phyloP scores from a whole-genome alignment of 495 filamentous ascomycete genomes.

The Corynascus novoguineensis region DNA sequence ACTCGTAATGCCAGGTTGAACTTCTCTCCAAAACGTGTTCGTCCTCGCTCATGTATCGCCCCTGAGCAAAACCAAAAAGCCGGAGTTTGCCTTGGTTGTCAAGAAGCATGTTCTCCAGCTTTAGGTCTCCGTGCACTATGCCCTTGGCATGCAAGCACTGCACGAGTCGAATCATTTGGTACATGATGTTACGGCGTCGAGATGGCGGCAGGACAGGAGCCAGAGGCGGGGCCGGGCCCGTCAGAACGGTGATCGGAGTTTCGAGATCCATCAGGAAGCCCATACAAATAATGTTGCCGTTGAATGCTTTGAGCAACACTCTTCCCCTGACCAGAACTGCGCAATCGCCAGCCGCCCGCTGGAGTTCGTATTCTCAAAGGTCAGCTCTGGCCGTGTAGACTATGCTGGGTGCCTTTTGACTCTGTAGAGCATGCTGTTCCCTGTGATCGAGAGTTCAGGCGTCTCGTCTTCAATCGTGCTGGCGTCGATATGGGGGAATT shows the following conservation, averaged over 20 bases:
- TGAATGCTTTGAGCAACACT: slow-evolving; percentile 1
- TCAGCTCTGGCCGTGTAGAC: slow-evolving; percentile 1
- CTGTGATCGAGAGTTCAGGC: not conserved
- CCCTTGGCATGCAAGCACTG: slow-evolving; percentile 6
- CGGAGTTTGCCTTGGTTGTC: not conserved
- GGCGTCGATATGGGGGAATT: not conserved
- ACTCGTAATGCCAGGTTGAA: slow-evolving; percentile 9
- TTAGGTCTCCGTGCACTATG: slow-evolving; percentile 10
- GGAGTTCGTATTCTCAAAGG: slow-evolving; percentile 6
- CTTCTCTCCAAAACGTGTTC: not conserved
- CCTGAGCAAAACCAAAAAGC: slow-evolving; percentile 8
- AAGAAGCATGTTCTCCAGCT: slow-evolving; percentile 11
- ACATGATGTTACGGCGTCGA: slow-evolving; percentile 3
- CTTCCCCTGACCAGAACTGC: not conserved
- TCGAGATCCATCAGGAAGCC: slow-evolving; percentile 11
- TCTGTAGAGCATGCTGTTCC: slow-evolving; percentile 8
- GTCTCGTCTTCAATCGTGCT: not conserved
- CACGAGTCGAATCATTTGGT: slow-evolving; percentile 5
- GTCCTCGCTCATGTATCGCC: slow-evolving; percentile 10
- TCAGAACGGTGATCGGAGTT: not conserved
- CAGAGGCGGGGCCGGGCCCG: not conserved
- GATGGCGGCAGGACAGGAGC: not conserved
- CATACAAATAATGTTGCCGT: not conserved
- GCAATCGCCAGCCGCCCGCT: slow-evolving; percentile 10
- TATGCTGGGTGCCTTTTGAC: not conserved